phyloP scores from a whole-genome alignment of 495 filamentous ascomycete genomes.

The Hypoxylon fuscum region DNA sequence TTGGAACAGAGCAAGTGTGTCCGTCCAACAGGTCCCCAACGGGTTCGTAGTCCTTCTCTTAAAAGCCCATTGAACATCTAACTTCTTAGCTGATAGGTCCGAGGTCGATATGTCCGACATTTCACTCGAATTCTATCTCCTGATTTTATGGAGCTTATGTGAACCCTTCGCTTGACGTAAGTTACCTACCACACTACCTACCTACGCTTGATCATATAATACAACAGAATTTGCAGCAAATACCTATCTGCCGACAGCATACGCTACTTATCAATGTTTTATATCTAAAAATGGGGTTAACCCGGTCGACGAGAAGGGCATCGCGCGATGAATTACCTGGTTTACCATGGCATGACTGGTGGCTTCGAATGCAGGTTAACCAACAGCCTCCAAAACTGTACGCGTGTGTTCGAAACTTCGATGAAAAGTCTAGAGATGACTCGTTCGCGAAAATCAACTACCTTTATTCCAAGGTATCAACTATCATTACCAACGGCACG shows the following conservation, averaged over 20 bases:
- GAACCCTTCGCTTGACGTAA: too few species aligned
- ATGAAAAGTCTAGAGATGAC: background rate
- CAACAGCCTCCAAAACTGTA: slow-evolving; percentile 22
- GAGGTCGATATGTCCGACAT: too few species aligned
- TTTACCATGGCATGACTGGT: slow-evolving; percentile 30
- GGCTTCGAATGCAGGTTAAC: slow-evolving; percentile 27
- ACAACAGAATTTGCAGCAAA: too few species aligned
- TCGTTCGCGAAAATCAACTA: background rate
- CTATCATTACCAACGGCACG: background rate
- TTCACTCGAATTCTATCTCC: too few species aligned
- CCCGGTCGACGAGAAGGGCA: background rate
- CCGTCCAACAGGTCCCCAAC: too few species aligned
- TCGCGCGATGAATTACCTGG: background rate
- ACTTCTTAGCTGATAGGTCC: too few species aligned
- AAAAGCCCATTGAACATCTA: too few species aligned
- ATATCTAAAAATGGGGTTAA: background rate
- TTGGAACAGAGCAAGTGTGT: too few species aligned
- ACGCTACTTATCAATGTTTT: background rate
- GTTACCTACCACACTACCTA: too few species aligned
- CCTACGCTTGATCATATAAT: too few species aligned
- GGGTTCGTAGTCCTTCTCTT: too few species aligned
- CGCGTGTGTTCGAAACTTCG: slow-evolving; percentile 15
- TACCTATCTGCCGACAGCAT: background rate
- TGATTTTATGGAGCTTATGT: too few species aligned
- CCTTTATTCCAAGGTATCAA: background rate